Evolutionary conservation across 1,284 basidiomycete species (phyloP).

Genomic region (Microbotryum scabiosae): DNA sequence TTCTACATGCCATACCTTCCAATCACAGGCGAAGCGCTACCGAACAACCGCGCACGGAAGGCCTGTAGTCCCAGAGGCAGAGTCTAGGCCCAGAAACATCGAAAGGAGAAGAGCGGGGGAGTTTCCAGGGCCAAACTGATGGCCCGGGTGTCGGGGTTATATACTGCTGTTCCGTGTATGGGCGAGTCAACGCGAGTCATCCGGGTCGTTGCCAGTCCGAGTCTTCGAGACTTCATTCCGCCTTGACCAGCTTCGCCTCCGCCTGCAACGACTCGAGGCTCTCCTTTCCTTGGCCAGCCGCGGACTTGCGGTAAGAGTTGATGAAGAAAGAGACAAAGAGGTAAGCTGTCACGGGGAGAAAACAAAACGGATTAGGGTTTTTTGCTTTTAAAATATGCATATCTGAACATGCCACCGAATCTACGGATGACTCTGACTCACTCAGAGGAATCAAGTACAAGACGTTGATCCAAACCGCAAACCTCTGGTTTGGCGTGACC

Average conservation of each 20-base stretch:
- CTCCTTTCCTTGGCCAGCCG: background rate
- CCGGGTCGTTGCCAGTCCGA: too few relatives aligned
- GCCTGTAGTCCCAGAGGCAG: too few relatives aligned
- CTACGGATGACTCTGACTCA: background rate
- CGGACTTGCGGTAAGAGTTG: constrained; percentile 16
- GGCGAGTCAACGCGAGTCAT: too few relatives aligned
- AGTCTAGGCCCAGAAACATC: too few relatives aligned
- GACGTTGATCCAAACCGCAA: constrained; percentile 21
- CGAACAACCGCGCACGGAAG: too few relatives aligned
- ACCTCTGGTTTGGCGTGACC: constrained; percentile 13
- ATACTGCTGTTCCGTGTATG: too few relatives aligned
- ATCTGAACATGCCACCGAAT: background rate
- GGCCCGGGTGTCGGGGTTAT: too few relatives aligned
- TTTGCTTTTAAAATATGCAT: background rate
- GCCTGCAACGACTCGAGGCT: too few relatives aligned
- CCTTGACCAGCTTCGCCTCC: background rate
- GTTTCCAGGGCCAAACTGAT: too few relatives aligned
- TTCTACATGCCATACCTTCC: too few relatives aligned
- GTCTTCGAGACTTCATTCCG: background rate
- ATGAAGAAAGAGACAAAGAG: constrained; percentile 27
- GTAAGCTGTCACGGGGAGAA: constrained; percentile 7
- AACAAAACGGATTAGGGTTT: background rate
- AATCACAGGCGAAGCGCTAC: too few relatives aligned
- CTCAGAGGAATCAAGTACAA: constrained; percentile 19
- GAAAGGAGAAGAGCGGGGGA: too few relatives aligned